phyloP scores from a whole-genome alignment of 1,284 basidiomycete genomes.

The Thelephora terrestris region DNA sequence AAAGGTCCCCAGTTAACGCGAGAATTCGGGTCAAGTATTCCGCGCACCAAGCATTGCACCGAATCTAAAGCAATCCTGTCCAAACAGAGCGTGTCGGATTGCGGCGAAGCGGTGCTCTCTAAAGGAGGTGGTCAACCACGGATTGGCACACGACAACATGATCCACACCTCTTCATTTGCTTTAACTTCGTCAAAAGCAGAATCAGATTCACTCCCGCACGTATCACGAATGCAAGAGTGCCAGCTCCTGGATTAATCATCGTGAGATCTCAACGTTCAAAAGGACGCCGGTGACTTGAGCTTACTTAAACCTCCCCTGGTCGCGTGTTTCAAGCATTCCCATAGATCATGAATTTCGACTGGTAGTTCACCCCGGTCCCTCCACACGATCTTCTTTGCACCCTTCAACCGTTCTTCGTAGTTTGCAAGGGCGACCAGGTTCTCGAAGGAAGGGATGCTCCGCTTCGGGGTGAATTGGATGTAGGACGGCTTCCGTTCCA shows the following conservation, averaged over 20 bases:
- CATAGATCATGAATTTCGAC: constrained; percentile 58
- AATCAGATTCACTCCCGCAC: constrained; percentile 74
- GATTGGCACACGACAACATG: background rate
- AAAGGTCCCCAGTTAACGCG: constrained; percentile 1
- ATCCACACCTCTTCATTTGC: constrained; percentile 46
- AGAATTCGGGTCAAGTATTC: background rate
- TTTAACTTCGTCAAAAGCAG: constrained; percentile 63
- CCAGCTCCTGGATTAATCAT: constrained; percentile 52
- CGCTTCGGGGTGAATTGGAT: constrained; percentile 39
- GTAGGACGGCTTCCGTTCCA: constrained; percentile 22
- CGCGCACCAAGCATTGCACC: constrained; percentile 73
- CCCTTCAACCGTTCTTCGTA: constrained; percentile 63
- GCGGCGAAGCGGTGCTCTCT: constrained; percentile 45
- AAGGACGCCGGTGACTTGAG: constrained; percentile 14
- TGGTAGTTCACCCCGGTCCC: constrained; percentile 69
- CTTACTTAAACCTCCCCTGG: constrained; percentile 68
- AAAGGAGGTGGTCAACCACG: constrained; percentile 1
- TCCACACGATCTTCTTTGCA: constrained; percentile 75
- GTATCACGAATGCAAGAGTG: constrained; percentile 66
- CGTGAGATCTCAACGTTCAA: background rate
- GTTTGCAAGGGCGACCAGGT: constrained; percentile 70
- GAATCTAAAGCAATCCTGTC: constrained; percentile 71
- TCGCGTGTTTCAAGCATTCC: constrained; percentile 67
- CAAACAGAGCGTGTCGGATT: constrained; percentile 72
- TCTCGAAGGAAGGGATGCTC: constrained; percentile 67